Base-by-base conservation (phyloP, 2,329 filamentous ascomycete genomes). In the Colletotrichum tanaceti region DNA sequence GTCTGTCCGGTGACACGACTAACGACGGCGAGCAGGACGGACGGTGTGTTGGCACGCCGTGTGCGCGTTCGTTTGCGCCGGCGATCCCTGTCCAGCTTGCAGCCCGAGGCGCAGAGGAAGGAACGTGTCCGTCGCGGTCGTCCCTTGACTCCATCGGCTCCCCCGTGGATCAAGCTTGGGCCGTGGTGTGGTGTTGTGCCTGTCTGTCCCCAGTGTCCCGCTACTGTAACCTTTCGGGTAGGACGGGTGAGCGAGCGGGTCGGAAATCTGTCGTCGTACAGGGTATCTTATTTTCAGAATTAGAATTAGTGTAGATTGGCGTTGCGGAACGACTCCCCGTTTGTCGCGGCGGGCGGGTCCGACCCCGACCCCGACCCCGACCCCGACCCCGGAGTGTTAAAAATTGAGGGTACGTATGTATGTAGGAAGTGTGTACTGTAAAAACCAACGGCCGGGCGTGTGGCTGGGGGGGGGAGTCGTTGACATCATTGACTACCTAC, bases 401-500 rank as follows among this genome's bases (percentile, higher is more conserved):
- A 38, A 18, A 2, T 22, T 20, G n/a, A 35, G n/a, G 18, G n/a
- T 3, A n/a, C n/a, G n/a, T n/a, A n/a, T n/a, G n/a, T n/a, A n/a
- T n/a, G n/a, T n/a, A n/a, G n/a, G n/a, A n/a, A n/a, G n/a, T n/a
- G n/a, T n/a, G n/a, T n/a, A n/a, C n/a, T n/a, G n/a, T n/a, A 38
- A 47, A 18, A 18, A 38, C 38, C 39, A 39, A 22, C 4, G 20
- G n/a, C 41, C 20, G 60, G 35, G 20, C n/a, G 38, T 18, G 13
- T n/a, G 50, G 46, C 46, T 24, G 65, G 47, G 61, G 59, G 49
- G 61, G 47, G 18, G 35, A 68, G 61, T 68, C 65, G 58, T 72
- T 74, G 73, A 74, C 72, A 73, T 74, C 73, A 74, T 74, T 41
- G 70, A 73, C n/a, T n/a, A n/a, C n/a, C 81, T 86, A 47, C 80